Evolutionary conservation across 768 basidiomycete genomes (phyloP), one percentile per base, ranked within the genome.

Genomic region (Trametes coccinea): DNA sequence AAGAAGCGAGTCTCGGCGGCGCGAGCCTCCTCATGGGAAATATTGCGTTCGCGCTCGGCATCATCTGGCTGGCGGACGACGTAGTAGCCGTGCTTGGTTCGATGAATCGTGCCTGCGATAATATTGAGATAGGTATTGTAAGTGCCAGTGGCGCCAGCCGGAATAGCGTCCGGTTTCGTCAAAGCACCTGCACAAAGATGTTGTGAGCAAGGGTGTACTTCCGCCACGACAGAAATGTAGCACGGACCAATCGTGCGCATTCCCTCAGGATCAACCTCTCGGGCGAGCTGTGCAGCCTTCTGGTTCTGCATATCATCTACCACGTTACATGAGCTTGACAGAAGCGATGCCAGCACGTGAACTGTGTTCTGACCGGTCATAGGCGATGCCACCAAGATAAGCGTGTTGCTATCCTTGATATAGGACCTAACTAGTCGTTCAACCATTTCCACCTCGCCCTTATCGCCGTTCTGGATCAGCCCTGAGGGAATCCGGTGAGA

Each of bases 21-120:
- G 45, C 81, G 77, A 4, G 78, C 73, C 31, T 77, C 79, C 0
- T 66, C 49, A 27, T 75, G 74, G 0, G 79, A 71, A 10, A 81
- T 70, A 2, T 70, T 68, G 39, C 71, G 66, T 17, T 66, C 59
- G 0, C 88, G 82, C 56, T 86, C 80, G 1, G 69, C 75, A 61
- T 88, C 88, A 53, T 86, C 81, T 0, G 85, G 85, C 13, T 86
- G 82, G 44, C 84, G 84, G 22, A 86, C 84, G 17, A 84, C 85
- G 57, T 83, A 88, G 61, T 88, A 88, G 9, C 63, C 64, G 13
- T 63, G 84, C 43, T 67, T 77, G 58, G 88, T 71, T 17, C 14
- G 56, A 66, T 87, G 71, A 69, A 41, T 31, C 5, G 73, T 74
- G 37, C 83, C 84, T 63, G 84, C 77, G 10, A 89, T 71, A 2